phyloP scores from a whole-genome alignment of 2,329 filamentous ascomycete genomes.

The Colletotrichum costaricense region DNA sequence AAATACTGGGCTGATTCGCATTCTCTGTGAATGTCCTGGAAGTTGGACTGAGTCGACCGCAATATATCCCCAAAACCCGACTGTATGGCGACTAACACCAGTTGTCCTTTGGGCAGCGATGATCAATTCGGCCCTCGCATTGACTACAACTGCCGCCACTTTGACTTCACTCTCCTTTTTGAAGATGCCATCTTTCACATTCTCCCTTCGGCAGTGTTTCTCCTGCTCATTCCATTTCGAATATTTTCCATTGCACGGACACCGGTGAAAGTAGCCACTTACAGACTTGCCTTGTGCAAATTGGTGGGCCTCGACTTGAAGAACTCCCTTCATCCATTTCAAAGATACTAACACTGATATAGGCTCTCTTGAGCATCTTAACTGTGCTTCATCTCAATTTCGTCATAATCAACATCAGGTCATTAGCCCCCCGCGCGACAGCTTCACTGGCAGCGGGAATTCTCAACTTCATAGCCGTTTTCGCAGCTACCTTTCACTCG shows the following conservation, averaged over 20 bases:
- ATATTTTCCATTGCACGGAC: background rate
- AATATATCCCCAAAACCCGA: background rate
- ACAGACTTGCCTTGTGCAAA: constrained; percentile 4
- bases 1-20: background rate
- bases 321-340: too few species aligned
- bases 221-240: background rate
- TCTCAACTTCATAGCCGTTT: constrained; percentile 10
- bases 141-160: constrained; percentile 8
- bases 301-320: background rate
- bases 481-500: background rate
- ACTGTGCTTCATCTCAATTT: background rate
- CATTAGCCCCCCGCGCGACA: background rate
- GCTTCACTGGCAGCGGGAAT: constrained; percentile 4
- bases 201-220: background rate
- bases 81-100: background rate
- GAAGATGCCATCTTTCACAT: background rate
- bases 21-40: background rate
- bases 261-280: constrained; percentile 5
- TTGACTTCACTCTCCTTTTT: constrained; percentile 17
- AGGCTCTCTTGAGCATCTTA: background rate
- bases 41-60: background rate
- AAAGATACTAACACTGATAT: background rate
- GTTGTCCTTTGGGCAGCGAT: constrained; percentile 3
- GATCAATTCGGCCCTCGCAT: constrained; percentile 4
- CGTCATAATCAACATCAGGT: background rate